Evolutionary conservation across 1,139 yeast species (phyloP).

Genomic region (Saccharomyces pastorianus): DNA sequence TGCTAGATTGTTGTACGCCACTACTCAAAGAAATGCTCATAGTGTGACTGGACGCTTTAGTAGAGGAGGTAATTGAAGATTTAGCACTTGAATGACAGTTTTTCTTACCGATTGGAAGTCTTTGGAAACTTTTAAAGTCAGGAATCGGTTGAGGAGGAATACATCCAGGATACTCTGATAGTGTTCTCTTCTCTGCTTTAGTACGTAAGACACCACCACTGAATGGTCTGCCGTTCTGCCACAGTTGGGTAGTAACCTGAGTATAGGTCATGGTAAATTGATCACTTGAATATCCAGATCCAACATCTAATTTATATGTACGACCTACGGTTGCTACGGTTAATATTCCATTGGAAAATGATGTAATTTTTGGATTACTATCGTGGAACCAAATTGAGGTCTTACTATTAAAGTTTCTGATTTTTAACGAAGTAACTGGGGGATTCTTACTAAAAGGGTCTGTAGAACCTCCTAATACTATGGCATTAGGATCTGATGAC

Average conservation of each 20-base stretch:
- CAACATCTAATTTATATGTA: not conserved
- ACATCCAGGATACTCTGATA: not conserved
- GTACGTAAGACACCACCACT: not conserved
- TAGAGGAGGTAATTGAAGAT: not conserved
- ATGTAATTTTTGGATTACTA: not conserved
- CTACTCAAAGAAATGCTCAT: not conserved
- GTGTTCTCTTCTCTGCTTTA: not conserved
- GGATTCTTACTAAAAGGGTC: not conserved
- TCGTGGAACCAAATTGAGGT: not conserved
- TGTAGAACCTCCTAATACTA: not conserved
- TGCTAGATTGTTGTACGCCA: not conserved
- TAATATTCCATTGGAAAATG: not conserved
- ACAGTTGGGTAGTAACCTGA: not conserved
- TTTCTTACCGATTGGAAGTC: not conserved
- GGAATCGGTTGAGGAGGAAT: not conserved
- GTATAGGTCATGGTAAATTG: not conserved
- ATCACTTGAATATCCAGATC: not conserved
- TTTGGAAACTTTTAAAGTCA: not conserved
- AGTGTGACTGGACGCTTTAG: not conserved
- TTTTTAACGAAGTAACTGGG: not conserved
- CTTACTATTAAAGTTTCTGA: not conserved
- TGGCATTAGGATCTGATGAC: not conserved
- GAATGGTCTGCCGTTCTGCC: not conserved
- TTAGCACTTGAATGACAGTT: not conserved
- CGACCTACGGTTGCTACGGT: not conserved